phyloP scores from a whole-genome alignment of 2,329 filamentous ascomycete species.

The Monosporascus sp. region DNA sequence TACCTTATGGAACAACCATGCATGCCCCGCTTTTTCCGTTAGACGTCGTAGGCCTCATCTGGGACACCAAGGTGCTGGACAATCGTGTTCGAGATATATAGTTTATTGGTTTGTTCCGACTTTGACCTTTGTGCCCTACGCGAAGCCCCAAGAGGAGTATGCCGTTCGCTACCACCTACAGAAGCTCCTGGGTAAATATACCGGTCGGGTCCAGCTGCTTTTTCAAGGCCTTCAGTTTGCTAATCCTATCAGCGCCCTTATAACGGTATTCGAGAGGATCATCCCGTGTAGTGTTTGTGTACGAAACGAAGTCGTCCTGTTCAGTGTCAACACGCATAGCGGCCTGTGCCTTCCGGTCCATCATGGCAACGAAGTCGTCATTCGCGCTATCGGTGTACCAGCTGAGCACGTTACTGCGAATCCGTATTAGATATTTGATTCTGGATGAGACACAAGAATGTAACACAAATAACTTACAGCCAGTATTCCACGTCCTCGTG shows the following conservation, averaged over 20 bases:
- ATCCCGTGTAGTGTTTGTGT: slow-evolving; percentile 9
- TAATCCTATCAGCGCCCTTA: slow-evolving; percentile 9
- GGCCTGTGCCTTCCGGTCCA: slow-evolving; percentile 7
- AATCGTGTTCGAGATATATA: no score
- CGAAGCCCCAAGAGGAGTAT: no score
- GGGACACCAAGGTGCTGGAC: no score
- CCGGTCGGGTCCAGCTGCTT: slow-evolving; percentile 20
- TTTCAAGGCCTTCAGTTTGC: slow-evolving; percentile 19
- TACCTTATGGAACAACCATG: no score
- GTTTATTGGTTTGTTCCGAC: no score
- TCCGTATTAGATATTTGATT: not conserved
- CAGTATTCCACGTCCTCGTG: slow-evolving; percentile 12
- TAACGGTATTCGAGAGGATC: slow-evolving; percentile 13
- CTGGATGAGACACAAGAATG: not conserved
- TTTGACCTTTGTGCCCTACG: no score
- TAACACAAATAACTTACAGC: slow-evolving; percentile 5
- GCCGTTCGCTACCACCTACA: not conserved
- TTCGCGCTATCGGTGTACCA: slow-evolving; percentile 14
- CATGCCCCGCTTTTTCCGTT: no score
- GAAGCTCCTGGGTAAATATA: slow-evolving; percentile 10
- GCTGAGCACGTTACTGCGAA: slow-evolving; percentile 13
- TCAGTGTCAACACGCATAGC: slow-evolving; percentile 6
- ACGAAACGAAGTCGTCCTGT: slow-evolving; percentile 7
- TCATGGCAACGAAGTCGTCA: slow-evolving; percentile 9
- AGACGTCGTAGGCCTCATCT: no score